Evolutionary conservation across 108 stramenopile genomes (phyloP).

Genomic region (Pseudonitzschia multiseries): DNA sequence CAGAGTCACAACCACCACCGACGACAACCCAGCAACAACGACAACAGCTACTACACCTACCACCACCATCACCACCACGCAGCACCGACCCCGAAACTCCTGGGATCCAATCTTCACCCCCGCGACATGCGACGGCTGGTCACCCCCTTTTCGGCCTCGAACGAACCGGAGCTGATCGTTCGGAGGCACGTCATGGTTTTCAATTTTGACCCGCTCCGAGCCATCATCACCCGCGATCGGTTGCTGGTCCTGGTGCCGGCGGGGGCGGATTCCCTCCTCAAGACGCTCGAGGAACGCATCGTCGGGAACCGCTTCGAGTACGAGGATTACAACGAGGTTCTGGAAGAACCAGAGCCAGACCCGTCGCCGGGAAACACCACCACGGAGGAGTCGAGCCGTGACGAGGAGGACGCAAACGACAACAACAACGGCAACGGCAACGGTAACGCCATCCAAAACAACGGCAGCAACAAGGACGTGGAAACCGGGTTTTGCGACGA

Average conservation of each 20-base stretch:
- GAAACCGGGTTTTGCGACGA: neutral
- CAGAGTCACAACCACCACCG: neutral
- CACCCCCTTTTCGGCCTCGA: conserved; percentile 85
- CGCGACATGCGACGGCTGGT: conserved; percentile 91
- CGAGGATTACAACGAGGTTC: conserved; percentile 3
- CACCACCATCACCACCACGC: neutral
- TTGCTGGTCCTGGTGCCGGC: conserved; percentile 79
- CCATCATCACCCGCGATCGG: conserved; percentile 80
- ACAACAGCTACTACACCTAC: neutral
- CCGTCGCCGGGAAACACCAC: neutral
- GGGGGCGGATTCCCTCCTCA: conserved; percentile 83
- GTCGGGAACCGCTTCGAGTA: conserved; percentile 33
- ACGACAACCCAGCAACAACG: neutral
- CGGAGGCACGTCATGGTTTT: conserved; percentile 85
- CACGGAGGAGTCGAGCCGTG: neutral
- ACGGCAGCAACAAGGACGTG: neutral
- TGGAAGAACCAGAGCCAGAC: neutral
- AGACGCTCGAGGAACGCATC: conserved; percentile 63
- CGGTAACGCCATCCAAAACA: neutral
- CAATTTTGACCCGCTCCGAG: conserved; percentile 85
- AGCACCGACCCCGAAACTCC: conserved; percentile 30
- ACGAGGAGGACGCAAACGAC: neutral
- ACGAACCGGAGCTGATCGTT: conserved; percentile 83
- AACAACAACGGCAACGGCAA: neutral
- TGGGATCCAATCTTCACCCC: conserved; percentile 89